Percentiles rank a stretch among this genome's conserved stretches.
These are phyloP conservation scores for Sporisorium exsertum DNA, from an alignment of 1,284 basidiomycete genomes.

Conservation along the genomic window DNA sequence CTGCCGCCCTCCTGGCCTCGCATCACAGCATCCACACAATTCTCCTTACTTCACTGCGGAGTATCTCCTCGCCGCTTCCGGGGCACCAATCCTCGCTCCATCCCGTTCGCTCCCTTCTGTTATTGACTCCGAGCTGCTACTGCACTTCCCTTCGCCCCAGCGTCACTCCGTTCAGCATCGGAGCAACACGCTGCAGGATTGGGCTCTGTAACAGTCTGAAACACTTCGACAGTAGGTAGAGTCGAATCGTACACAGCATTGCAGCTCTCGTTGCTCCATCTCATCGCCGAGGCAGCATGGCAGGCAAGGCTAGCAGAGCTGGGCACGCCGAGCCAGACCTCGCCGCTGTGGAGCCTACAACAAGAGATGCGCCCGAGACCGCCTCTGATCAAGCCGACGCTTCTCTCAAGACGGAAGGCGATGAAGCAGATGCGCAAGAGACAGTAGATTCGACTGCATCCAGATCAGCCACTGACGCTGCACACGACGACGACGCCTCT, in stretches of 20 bases:
- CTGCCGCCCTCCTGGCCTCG: not conserved
- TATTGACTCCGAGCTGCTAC: not conserved
- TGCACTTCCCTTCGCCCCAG: not conserved
- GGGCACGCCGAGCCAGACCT: constrained; percentile 17
- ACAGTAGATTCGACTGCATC: not conserved
- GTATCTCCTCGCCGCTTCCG: not conserved
- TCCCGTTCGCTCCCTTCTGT: not conserved
- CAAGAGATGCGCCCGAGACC: constrained; percentile 8
- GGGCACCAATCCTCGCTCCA: not conserved
- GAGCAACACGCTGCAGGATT: not conserved
- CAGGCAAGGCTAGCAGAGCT: constrained; percentile 22
- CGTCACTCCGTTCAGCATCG: not conserved
- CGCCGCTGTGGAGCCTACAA: constrained; percentile 3
- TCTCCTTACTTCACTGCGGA: not conserved
- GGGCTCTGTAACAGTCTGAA: not conserved
- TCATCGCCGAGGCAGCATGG: constrained; percentile 17
- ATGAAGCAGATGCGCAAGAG: not conserved
- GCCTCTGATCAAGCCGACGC: not conserved
- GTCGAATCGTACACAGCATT: not conserved
- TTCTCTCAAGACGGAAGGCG: constrained; percentile 15
- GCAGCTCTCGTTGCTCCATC: not conserved
- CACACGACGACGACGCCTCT: constrained; percentile 31
- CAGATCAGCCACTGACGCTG: constrained; percentile 17
- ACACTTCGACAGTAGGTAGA: not conserved
- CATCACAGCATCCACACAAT: not conserved